Base-by-base conservation (phyloP, 163 green algal species). In the Scenedesmus sp. region DNA sequence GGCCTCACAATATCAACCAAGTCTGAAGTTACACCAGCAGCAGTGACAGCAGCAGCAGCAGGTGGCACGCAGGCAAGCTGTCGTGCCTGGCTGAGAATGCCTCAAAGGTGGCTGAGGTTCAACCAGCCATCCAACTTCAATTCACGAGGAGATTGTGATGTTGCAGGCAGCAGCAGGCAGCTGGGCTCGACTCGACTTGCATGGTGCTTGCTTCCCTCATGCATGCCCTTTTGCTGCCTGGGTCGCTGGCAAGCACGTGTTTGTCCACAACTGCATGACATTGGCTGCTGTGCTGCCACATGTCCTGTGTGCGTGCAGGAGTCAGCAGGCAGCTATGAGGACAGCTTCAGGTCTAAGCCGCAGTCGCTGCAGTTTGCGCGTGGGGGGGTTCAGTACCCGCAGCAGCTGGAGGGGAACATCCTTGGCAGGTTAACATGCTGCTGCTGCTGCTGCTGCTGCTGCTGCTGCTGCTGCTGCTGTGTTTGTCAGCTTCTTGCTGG, bases 361-460 rank as follows among this genome's bases (percentile, higher is more conserved):
- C 3, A 18, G 26, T 86, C 80, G 4, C 89, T 94, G 43, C 40
- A 92, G 5, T 86, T 89, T 65, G 81, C 89, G 46, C 82, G 92
- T 7, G 92, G 92, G 7, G 70, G 76, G 15, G 73, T 91, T 33
- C 61, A 46, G 24, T 91, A 93, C 86, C 90, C 90, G 33, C 44
- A 68, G 16, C 81, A 92, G 83, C 86, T 94, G n/a, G 90, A 94
- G 61, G 87, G 88, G 33, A 92, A 92, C 68, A 24, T 56, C 4
- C 68, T 92, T 2, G 87, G 87, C 37, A 76, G 65, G 65, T 76
- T 9, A 76, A 7, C 7, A 15, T 6, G 56, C 59, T 35, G 59
- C 22, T 65, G 53, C 53, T 30, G 53, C 18, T 22, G 13, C 15
- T 56, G 12, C 49, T n/a, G n/a, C n/a, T n/a, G n/a, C n/a, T n/a